Evolutionary conservation across 2,329 filamentous ascomycete species (phyloP).

Genomic region (Aureobasidium sp.): DNA sequence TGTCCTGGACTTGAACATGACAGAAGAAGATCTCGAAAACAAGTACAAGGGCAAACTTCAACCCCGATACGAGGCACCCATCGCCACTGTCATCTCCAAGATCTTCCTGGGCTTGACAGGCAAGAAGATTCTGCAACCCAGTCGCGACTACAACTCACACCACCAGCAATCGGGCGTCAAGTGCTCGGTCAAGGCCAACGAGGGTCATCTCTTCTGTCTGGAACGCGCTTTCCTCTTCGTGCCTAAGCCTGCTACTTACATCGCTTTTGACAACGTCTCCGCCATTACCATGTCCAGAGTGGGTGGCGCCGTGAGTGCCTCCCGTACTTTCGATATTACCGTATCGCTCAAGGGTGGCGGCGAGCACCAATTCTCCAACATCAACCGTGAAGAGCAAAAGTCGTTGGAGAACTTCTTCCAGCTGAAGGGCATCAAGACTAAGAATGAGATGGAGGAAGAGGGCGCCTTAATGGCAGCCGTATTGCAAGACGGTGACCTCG

Average conservation of each 20-base stretch:
- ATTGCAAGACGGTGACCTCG: slow-evolving; percentile 69
- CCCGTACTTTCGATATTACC: slow-evolving; percentile 94
- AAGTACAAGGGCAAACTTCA: slow-evolving; percentile 88
- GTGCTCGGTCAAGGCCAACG: slow-evolving; percentile 99
- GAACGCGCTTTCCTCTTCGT: slow-evolving; percentile 99
- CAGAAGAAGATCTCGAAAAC: slow-evolving; percentile 74
- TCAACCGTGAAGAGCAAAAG: slow-evolving; percentile 95
- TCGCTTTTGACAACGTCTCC: slow-evolving; percentile 86
- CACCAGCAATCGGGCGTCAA: slow-evolving; percentile 93
- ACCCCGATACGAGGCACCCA: slow-evolving; percentile 84
- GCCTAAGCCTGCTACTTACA: slow-evolving; percentile 94
- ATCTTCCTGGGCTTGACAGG: slow-evolving; percentile 91
- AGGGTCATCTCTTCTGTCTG: slow-evolving; percentile 92
- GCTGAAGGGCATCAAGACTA: slow-evolving; percentile 85
- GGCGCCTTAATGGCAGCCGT: slow-evolving; percentile 65
- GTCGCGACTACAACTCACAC: slow-evolving; percentile 90
- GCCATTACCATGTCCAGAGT: slow-evolving; percentile 94
- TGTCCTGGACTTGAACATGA: slow-evolving; percentile 91
- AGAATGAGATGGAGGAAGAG: slow-evolving; percentile 98
- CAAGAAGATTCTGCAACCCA: slow-evolving; percentile 90
- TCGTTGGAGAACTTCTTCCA: slow-evolving; percentile 97
- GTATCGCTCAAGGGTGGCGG: slow-evolving; percentile 85
- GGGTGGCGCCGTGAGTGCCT: slow-evolving; percentile 84
- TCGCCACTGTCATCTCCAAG: slow-evolving; percentile 88
- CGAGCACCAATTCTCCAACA: slow-evolving; percentile 97